Base-by-base conservation (phyloP, 2,329 filamentous ascomycete genomes). In the Nectriaceae sp. region DNA sequence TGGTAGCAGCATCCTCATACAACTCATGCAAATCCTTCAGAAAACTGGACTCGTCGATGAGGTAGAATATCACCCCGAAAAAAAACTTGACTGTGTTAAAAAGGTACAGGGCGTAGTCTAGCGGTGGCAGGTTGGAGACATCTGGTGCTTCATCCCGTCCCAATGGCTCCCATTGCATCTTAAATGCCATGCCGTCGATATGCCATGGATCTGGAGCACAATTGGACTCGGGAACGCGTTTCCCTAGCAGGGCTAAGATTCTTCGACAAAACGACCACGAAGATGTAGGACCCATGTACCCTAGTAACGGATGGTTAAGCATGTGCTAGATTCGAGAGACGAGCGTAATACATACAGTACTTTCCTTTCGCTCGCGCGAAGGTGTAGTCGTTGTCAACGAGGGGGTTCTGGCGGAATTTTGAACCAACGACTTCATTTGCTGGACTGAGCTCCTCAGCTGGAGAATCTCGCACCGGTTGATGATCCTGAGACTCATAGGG, bases 241-340 rank as follows among this genome's bases (percentile, higher is more conserved):
- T 62, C 21, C 60, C 60, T 2, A 62, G 43, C 1, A 62, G 24
- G 3, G 59, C 52, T 4, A 62, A 15, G 10, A 62, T 60, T 18
- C 60, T 48, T 20, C 60, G 51, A 15, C 60, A 62, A 13, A 61
- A 62, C 0, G 60, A 56, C 60, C 60, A 62, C 3, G 60, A 62
- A 1, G 60, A 62, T 1, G 57, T 53, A 2, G 60, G 60, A 1
- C 60, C 60, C 60, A 62, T 62, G 11, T 62, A 62, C 60, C 60
- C 60, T 62, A 4, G 20, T 2, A n/a, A n/a, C n/a, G n/a, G n/a
- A n/a, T n/a, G 1, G 11, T 1, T 4, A 4, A 16, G 40, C 1
- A 43, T 36, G 16, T 29, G 18, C 13, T 15, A 19, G 16, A 8
- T 5, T 4, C 2, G 13, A 3, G 15, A 2, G 21, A 4, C 2